These are phyloP conservation scores for Hemileccinum rubropunctum DNA, from an alignment of 768 basidiomycete genomes.

Conservation along the genomic window DNA sequence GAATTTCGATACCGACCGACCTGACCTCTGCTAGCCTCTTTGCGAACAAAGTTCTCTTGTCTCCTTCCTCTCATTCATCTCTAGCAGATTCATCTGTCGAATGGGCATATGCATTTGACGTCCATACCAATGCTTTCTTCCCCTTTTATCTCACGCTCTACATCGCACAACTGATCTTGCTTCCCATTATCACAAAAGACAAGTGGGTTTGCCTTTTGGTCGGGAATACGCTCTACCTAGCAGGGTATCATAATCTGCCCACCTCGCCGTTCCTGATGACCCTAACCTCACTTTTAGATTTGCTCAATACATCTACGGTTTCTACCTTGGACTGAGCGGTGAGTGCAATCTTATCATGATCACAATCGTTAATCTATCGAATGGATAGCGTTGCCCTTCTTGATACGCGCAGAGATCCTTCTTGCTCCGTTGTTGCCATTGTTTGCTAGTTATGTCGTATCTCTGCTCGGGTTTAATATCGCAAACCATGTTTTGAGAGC, in stretches of 20 bases:
- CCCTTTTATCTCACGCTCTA: constrained; percentile 90
- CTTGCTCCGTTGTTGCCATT: constrained; percentile 88
- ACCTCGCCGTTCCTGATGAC: not conserved
- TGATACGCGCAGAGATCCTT: constrained; percentile 84
- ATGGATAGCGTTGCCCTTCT: constrained; percentile 81
- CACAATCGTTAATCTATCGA: not conserved
- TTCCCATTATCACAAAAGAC: constrained; percentile 76
- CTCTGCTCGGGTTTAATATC: constrained; percentile 88
- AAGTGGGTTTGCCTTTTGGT: constrained; percentile 95
- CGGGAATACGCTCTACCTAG: constrained; percentile 77
- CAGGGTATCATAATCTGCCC: constrained; percentile 60
- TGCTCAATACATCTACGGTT: constrained; percentile 88
- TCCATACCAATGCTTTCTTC: constrained; percentile 96
- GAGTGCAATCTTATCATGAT: constrained; percentile 22
- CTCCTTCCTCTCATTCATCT: constrained; percentile 69
- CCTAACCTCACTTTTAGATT: constrained; percentile 46
- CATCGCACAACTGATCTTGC: constrained; percentile 81
- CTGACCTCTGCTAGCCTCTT: constrained; percentile 46
- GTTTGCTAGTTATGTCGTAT: constrained; percentile 81
- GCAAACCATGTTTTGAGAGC: constrained; percentile 74
- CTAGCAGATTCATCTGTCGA: constrained; percentile 73
- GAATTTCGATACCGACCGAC: constrained; percentile 14
- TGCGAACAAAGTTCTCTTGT: constrained; percentile 67
- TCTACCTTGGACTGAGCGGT: constrained; percentile 86
- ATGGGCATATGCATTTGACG: constrained; percentile 96